These are phyloP conservation scores for Botrytis deweyae DNA, from an alignment of 2,329 filamentous ascomycete species.

Conservation along the genomic window DNA sequence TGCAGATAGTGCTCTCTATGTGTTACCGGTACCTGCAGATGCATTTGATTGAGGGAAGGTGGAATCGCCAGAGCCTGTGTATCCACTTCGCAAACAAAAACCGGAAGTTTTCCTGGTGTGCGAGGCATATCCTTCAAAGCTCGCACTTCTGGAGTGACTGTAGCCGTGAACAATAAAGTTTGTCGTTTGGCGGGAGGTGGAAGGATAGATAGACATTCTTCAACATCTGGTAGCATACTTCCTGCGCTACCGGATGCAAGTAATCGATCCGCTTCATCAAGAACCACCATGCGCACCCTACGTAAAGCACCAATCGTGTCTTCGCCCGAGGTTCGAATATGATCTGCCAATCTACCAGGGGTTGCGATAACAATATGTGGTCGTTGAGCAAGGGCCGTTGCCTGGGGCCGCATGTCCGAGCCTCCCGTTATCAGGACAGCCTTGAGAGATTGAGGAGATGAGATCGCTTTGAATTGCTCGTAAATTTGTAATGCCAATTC, in stretches of 20 bases:
- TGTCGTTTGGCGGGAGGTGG: slow-evolving; percentile 79
- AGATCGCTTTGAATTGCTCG: slow-evolving; percentile 93
- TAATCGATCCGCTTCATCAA: slow-evolving; percentile 93
- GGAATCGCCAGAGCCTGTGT: slow-evolving; percentile 75
- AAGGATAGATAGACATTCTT: slow-evolving; percentile 61
- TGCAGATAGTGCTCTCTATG: slow-evolving; percentile 96
- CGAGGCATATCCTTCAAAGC: slow-evolving; percentile 77
- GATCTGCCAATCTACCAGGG: slow-evolving; percentile 87
- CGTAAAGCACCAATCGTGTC: slow-evolving; percentile 83
- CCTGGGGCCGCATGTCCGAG: slow-evolving; percentile 87
- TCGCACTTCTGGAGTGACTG: slow-evolving; percentile 87
- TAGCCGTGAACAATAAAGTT: slow-evolving; percentile 93
- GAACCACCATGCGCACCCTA: slow-evolving; percentile 79
- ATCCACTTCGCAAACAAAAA: slow-evolving; percentile 88
- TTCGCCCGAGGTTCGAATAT: slow-evolving; percentile 85
- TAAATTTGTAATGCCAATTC: slow-evolving; percentile 95
- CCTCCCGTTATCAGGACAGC: slow-evolving; percentile 88
- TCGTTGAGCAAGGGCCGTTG: slow-evolving; percentile 74
- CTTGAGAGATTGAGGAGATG: slow-evolving; percentile 82
- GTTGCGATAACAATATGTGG: slow-evolving; percentile 95
- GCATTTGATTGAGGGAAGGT: slow-evolving; percentile 75
- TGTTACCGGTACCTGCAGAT: slow-evolving; percentile 84
- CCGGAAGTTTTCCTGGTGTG: slow-evolving; percentile 66
- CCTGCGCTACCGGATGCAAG: slow-evolving; percentile 60
- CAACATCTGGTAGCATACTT: slow-evolving; percentile 24